Evolutionary conservation across 2,329 filamentous ascomycete genomes (phyloP).

Genomic region (Dothideomycetidae sp.): DNA sequence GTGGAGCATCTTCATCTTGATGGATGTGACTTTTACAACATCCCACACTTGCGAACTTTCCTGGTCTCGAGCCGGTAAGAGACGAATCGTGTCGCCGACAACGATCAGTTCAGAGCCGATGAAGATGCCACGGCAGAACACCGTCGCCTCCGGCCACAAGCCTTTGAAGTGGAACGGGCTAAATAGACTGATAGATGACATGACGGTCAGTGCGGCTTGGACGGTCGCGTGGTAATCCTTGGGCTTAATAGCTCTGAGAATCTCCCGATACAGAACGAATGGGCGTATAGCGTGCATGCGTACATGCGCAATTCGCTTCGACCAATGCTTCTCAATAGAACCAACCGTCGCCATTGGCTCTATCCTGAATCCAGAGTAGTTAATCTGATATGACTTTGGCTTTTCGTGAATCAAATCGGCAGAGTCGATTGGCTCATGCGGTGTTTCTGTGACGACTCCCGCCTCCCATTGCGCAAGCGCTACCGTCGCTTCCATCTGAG

Average conservation of each 20-base stretch:
- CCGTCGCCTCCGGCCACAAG: constrained; percentile 37
- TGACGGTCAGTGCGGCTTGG: constrained; percentile 37
- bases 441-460: constrained; percentile 40
- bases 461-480: constrained; percentile 40
- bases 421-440: constrained; percentile 28
- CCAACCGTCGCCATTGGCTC: constrained; percentile 41
- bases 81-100: constrained; percentile 40
- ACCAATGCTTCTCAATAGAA: constrained; percentile 34
- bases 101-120: constrained; percentile 42
- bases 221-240: constrained; percentile 40
- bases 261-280: constrained; percentile 39
- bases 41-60: constrained; percentile 28
- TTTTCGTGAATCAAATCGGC: constrained; percentile 33
- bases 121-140: constrained; percentile 41
- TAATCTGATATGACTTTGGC: constrained; percentile 29
- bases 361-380: constrained; percentile 41
- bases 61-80: constrained; percentile 22
- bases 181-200: constrained; percentile 39
- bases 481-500: constrained; percentile 17
- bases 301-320: constrained; percentile 42
- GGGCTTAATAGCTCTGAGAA: constrained; percentile 27
- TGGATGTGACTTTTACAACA: constrained; percentile 39
- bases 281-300: constrained; percentile 40
- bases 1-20: constrained; percentile 36
- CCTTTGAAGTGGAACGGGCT: constrained; percentile 40